A percentile compares a stretch with the other conserved stretches of the same genome.
Evolutionary conservation across 2,329 filamentous ascomycete species (phyloP).

Genomic region (Lasiodiplodia hormozganensis): DNA sequence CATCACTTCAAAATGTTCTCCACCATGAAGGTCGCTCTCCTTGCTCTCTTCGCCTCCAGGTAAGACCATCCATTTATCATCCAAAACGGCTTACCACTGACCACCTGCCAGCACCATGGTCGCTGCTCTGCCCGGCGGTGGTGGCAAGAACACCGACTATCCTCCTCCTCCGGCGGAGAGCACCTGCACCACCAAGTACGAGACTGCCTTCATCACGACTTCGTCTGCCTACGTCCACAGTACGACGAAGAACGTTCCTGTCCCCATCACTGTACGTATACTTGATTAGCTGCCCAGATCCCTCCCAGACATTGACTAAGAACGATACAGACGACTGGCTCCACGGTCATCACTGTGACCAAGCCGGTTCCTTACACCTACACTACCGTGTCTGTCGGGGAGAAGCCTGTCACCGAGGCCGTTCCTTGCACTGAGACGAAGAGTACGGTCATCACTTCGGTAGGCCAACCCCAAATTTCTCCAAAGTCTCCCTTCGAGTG

Average conservation of each 20-base stretch:
- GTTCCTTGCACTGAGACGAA: neutral
- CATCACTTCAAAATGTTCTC: slow-evolving; percentile 21
- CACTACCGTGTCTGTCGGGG: slow-evolving; percentile 4
- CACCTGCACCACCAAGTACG: slow-evolving; percentile 17
- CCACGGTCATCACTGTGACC: slow-evolving; percentile 29
- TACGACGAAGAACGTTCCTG: slow-evolving; percentile 12
- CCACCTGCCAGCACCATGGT: slow-evolving; percentile 12
- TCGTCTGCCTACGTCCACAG: slow-evolving; percentile 7
- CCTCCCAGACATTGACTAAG: neutral
- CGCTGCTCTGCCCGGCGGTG: slow-evolving; percentile 14
- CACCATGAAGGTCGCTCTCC: slow-evolving; percentile 27
- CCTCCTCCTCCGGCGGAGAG: slow-evolving; percentile 5
- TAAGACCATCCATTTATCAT: neutral
- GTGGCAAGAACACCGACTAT: neutral
- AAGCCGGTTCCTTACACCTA: slow-evolving; percentile 31
- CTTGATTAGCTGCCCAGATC: neutral
- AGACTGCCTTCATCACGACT: slow-evolving; percentile 7
- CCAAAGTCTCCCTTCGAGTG: neutral
- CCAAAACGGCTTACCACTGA: neutral
- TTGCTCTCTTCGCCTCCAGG: slow-evolving; percentile 27
- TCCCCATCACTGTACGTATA: slow-evolving; percentile 10
- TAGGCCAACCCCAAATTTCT: slow-evolving; percentile 30
- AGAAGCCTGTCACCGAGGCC: neutral
- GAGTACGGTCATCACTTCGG: slow-evolving; percentile 25
- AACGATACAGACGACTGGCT: slow-evolving; percentile 7